Base-by-base conservation (phyloP, 2,329 filamentous ascomycete species). In the Aspergillus sclerotialis region DNA sequence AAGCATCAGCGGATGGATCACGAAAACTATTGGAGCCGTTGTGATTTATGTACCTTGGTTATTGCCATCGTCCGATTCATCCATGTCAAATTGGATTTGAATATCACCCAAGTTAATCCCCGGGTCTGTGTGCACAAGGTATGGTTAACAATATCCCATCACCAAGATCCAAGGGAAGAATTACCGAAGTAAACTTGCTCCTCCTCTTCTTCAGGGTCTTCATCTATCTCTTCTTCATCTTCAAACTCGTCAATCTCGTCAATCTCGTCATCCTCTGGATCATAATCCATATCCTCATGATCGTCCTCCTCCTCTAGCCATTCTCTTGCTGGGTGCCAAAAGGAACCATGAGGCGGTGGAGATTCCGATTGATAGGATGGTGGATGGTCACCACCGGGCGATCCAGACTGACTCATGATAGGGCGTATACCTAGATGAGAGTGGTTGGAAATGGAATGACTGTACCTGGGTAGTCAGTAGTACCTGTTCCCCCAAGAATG, bases 281-380 rank as follows among this genome's bases (percentile, higher is more conserved):
- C 59, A 55, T 65, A 70, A 42, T 72, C 69, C 63, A 71, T 69
- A 54, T 72, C 69, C 58, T 73, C 68, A 59, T 68, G 64, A 8
- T 48, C 49, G 10, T 49, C 50, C 23, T 47, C 58, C 42, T 64
- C 55, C 34, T 64, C 62, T 13, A 57, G 46, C 57, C 53, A 62
- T 39, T 63, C 61, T 35, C 44, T 48, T 11, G 59, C 53, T 7
- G 55, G 51, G 36, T 65, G 62, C 48, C 61, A 63, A 17, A 50
- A 37, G 15, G 51, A 46, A 5, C 42, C 43, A 10, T n/a, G n/a
- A n/a, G n/a, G n/a, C n/a, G n/a, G n/a, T n/a, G n/a, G n/a, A n/a
- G n/a, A n/a, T n/a, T n/a, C n/a, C n/a, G n/a, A n/a, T n/a, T n/a
- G n/a, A n/a, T n/a, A n/a, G n/a, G n/a, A n/a, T n/a, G n/a, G n/a